Evolutionary conservation across 495 filamentous ascomycete genomes (phyloP).

Genomic region (Astrothelium macrocarpum): DNA sequence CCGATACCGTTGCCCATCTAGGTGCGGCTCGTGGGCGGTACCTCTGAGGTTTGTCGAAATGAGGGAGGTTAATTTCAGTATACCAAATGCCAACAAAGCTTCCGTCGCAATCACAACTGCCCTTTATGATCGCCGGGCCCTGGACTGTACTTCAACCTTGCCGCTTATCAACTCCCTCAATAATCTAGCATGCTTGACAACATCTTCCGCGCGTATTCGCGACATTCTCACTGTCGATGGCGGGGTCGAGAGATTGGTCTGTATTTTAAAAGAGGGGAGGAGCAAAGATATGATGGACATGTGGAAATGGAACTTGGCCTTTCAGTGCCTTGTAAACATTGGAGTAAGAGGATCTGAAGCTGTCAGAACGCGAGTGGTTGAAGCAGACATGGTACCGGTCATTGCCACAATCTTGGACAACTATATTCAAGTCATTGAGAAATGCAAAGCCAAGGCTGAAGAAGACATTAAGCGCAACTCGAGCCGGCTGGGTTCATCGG

Average conservation of each 20-base stretch:
- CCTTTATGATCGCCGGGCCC: constrained; percentile 90
- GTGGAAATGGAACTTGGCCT: constrained; percentile 99
- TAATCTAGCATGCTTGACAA: constrained; percentile 94
- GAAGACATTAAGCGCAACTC: constrained; percentile 44
- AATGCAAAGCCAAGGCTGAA: constrained; percentile 75
- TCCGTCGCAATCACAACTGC: constrained; percentile 98
- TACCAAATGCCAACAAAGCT: constrained; percentile 98
- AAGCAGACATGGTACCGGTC: constrained; percentile 97
- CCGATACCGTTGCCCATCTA: neutral
- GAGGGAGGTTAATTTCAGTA: constrained; percentile 99
- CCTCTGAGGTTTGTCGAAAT: constrained; percentile 43
- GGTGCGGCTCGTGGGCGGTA: neutral
- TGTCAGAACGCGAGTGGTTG: constrained; percentile 88
- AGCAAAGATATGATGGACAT: constrained; percentile 98
- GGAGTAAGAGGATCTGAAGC: constrained; percentile 89
- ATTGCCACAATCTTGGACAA: constrained; percentile 99
- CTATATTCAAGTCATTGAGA: constrained; percentile 92
- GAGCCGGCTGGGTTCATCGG: constrained; percentile 26
- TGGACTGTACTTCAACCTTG: constrained; percentile 95
- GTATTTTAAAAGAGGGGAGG: constrained; percentile 92
- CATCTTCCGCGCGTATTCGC: constrained; percentile 93
- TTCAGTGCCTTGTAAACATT: constrained; percentile 98
- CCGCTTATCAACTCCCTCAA: constrained; percentile 97
- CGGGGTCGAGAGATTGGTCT: constrained; percentile 89
- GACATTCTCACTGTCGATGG: constrained; percentile 98